Base-by-base conservation (phyloP, 2,329 filamentous ascomycete species). In the Cladosporium sp. region DNA sequence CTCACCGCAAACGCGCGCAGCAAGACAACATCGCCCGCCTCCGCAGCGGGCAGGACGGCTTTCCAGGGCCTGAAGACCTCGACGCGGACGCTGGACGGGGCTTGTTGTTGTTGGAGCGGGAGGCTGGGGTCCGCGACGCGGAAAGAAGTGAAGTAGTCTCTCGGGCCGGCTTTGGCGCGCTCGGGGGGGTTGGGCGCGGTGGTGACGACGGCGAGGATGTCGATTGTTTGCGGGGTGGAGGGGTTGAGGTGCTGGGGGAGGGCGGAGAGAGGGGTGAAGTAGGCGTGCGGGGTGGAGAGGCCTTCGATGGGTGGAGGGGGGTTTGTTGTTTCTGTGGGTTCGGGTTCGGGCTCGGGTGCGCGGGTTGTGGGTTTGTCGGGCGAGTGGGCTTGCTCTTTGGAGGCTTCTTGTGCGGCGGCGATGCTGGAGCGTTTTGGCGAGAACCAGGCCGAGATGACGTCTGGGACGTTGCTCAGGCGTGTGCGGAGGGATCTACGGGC, bases 61-160 rank as follows among this genome's bases (percentile, higher is more conserved):
- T 66, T 67, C 61, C 70, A 74, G 0, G 73, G 68, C 0, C 75
- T 66, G 62, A 74, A 77, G 31, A 75, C 59, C 38, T 74, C 69
- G 1, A 76, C 72, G 11, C 57, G 53, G 18, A 66, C 53, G 9
- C 54, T 57, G 1, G 54, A 41, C 2, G 33, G 28, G 10, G 45
- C 9, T 7, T 28, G 22, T 7, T 28, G 10, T 7, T 28, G 22
- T 7, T 28, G 22, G 1, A 28, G 22, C 45, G 56, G 16, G 53
- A 61, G n/a, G 55, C 68, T 63, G 1, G 63, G 54, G 45, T 77
- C 74, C 0, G 69, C 67, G 54, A 77, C 61, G 51, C 64, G 61
- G 42, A 76, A 63, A 4, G 68, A 66, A 0, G 73, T 77, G 54
- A 59, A 68, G 61, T 66, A 75, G 61, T 78, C 70, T 50, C 68